These are phyloP conservation scores for Jaltomata sinuosa DNA, from an alignment of 257 asterid species.

Conservation along the genomic window DNA sequence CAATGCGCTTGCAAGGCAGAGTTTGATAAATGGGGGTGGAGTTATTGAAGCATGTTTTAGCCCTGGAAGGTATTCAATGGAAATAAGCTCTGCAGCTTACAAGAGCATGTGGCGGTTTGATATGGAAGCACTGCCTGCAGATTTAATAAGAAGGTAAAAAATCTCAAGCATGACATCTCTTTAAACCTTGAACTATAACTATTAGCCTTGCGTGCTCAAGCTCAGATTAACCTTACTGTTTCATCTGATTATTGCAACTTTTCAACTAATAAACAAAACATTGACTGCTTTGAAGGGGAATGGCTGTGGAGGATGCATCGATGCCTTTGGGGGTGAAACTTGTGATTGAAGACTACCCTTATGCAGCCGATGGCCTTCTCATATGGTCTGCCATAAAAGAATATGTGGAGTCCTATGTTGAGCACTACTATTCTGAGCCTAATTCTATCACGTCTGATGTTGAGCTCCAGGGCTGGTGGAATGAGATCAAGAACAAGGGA, in stretches of 20 bases:
- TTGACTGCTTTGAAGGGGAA: slow-evolving; percentile 41
- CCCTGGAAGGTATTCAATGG: slow-evolving; percentile 80
- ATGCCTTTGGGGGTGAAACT: slow-evolving; percentile 65
- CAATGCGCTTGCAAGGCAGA: slow-evolving; percentile 87
- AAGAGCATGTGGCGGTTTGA: slow-evolving; percentile 77
- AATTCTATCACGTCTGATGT: slow-evolving; percentile 47
- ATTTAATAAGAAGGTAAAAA: slow-evolving; percentile 56
- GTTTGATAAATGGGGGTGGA: slow-evolving; percentile 81
- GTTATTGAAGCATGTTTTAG: slow-evolving; percentile 72
- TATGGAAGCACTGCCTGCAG: slow-evolving; percentile 78
- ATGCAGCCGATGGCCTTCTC: slow-evolving; percentile 90
- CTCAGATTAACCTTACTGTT: background rate
- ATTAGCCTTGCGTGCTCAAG: background rate
- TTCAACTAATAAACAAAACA: background rate
- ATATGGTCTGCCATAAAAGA: slow-evolving; percentile 80
- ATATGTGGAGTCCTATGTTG: slow-evolving; percentile 67
- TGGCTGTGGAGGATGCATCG: slow-evolving; percentile 84
- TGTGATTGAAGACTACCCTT: slow-evolving; percentile 84
- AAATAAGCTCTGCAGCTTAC: slow-evolving; percentile 86
- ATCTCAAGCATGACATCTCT: background rate
- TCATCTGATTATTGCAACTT: background rate
- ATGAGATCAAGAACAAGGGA: slow-evolving; percentile 72
- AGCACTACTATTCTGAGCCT: slow-evolving; percentile 55
- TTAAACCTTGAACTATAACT: background rate
- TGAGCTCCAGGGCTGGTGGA: slow-evolving; percentile 93